phyloP scores from a whole-genome alignment of 768 basidiomycete species.

The Termitomyces sp. region DNA sequence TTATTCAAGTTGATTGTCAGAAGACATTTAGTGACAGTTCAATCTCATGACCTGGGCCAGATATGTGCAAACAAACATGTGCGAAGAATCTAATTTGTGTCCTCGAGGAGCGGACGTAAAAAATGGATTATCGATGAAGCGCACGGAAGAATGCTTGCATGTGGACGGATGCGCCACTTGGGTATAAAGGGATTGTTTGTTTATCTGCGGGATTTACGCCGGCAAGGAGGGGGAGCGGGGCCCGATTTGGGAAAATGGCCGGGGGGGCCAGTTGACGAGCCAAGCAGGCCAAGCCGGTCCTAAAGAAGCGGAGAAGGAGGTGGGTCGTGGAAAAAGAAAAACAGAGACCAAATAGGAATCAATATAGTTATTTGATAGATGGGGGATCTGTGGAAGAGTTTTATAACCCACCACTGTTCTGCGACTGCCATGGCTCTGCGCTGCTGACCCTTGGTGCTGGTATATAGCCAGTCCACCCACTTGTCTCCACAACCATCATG shows the following conservation, averaged over 20 bases:
- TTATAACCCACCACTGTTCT: conserved; percentile 7
- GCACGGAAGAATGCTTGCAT: not conserved
- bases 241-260: not conserved
- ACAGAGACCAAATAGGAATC: conserved; percentile 12
- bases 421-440: conserved; percentile 9
- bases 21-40: too few species aligned
- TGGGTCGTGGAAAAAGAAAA: conserved; percentile 8
- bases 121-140: too few species aligned
- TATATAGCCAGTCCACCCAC: not conserved
- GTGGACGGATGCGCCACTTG: not conserved
- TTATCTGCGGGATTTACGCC: conserved; percentile 17
- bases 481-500: conserved; percentile 18
- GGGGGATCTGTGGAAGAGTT: not conserved
- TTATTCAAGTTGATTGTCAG: too few species aligned
- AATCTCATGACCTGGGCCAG: too few species aligned
- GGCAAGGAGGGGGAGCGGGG: conserved; percentile 5
- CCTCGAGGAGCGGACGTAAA: too few species aligned
- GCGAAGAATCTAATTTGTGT: too few species aligned
- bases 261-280: not conserved
- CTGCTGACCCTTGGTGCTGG: conserved; percentile 14
- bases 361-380: conserved; percentile 9
- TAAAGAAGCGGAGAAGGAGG: too few species aligned
- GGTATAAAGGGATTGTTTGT: too few species aligned
- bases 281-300: conserved; percentile 8
- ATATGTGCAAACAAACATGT: too few species aligned